Conservation (phyloP, 192 early-diverging fungal genomes). For the Obelidium mucronatum region DNA sequence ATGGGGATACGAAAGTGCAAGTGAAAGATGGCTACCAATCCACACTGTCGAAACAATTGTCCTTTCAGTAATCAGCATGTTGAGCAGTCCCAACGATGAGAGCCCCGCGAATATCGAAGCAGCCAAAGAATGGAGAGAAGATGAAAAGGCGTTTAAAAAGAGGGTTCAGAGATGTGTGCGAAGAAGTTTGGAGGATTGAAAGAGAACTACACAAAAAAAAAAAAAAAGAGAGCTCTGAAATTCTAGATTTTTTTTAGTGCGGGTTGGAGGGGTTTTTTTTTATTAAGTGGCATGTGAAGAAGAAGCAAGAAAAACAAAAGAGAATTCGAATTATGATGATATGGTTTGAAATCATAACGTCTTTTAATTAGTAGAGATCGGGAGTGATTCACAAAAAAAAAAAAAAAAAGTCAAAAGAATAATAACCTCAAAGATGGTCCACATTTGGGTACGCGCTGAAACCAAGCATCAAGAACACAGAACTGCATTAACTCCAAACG, state of each 20-base stretch:
- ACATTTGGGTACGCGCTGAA: conserved; percentile 94
- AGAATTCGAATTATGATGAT: too few relatives aligned
- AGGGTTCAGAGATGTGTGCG: conserved; percentile 70
- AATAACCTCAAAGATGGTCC: conserved; percentile 3
- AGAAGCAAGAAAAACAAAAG: background rate
- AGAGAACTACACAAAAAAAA: background rate
- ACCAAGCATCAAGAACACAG: conserved; percentile 97
- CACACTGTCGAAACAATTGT: conserved; percentile 95
- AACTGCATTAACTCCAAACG: conserved; percentile 87
- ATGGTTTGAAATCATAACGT: too few relatives aligned
- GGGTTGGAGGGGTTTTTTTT: too few relatives aligned
- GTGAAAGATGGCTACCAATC: conserved; percentile 94
- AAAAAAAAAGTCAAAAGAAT: background rate
- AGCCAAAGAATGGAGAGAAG: conserved; percentile 64
- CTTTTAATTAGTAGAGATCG: too few relatives aligned
- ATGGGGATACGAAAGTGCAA: conserved; percentile 88
- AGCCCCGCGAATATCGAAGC: conserved; percentile 96
- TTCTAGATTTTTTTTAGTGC: background rate
- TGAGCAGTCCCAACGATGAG: conserved; percentile 92
- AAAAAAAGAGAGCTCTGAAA: background rate
- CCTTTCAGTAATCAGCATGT: conserved; percentile 89
- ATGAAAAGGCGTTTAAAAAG: conserved; percentile 70
- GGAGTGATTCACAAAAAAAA: background rate
- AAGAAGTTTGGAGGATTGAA: conserved; percentile 52
- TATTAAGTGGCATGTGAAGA: background rate